A percentile compares a stretch with the other conserved stretches of the same genome.
Conservation (phyloP, 2,329 filamentous ascomycete genomes). For the Clonostachys sp. region DNA sequence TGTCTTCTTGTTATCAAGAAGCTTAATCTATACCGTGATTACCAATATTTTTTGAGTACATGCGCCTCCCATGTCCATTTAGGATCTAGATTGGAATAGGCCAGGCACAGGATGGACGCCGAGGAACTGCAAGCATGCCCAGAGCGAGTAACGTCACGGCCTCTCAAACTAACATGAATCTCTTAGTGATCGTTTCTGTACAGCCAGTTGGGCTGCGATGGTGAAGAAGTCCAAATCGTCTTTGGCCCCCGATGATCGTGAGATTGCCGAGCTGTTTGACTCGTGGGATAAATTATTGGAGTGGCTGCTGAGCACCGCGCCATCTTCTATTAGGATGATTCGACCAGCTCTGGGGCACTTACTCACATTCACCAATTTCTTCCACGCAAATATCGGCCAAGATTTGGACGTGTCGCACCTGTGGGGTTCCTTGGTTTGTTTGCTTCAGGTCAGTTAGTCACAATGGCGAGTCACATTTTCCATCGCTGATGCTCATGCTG, state of each 20-base stretch:
- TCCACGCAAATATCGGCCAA: not conserved
- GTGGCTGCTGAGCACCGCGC: not conserved
- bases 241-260: not conserved
- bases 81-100: no score
- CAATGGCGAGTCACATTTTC: not conserved
- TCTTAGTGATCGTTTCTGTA: slow-evolving; percentile 22
- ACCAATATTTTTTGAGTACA: no score
- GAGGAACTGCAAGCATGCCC: no score
- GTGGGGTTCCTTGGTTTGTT: not conserved
- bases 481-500: not conserved
- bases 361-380: not conserved
- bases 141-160: no score
- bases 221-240: not conserved
- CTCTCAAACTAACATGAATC: no score
- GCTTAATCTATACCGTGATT: no score
- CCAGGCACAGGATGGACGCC: no score
- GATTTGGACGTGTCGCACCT: not conserved
- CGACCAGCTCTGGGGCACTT: not conserved
- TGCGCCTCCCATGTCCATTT: no score
- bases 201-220: not conserved
- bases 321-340: not conserved
- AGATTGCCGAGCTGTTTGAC: not conserved
- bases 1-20: no score
- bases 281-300: not conserved
- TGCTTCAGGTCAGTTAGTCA: not conserved